Conservation (phyloP, 345 rosid genomes). For the Heritiera fomes region DNA sequence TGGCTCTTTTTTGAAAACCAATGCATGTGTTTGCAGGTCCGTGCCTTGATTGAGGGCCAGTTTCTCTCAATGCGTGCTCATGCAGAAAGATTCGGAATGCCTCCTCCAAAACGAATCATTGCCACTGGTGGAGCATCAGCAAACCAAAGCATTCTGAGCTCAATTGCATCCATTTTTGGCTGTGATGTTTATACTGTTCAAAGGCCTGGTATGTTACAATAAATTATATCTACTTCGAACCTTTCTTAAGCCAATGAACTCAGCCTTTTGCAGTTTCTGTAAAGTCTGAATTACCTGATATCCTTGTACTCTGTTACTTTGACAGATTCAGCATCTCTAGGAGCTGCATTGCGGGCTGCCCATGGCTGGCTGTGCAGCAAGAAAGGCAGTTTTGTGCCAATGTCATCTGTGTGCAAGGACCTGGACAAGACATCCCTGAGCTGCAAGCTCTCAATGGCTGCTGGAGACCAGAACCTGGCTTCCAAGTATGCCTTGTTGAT, state of each 20-base stretch:
- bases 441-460: slow-evolving; percentile 59
- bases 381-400: slow-evolving; percentile 61
- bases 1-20: neutral
- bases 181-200: slow-evolving; percentile 80
- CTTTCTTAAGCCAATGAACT: neutral
- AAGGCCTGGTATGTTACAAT: slow-evolving; percentile 58
- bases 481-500: slow-evolving; percentile 50
- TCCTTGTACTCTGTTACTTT: neutral
- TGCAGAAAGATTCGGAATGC: slow-evolving; percentile 88
- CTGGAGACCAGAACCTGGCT: slow-evolving; percentile 51
- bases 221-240: neutral
- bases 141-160: slow-evolving; percentile 61
- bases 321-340: slow-evolving; percentile 87
- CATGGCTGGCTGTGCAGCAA: slow-evolving; percentile 83
- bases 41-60: slow-evolving; percentile 89
- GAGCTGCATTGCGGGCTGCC: slow-evolving; percentile 88
- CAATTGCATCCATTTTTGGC: slow-evolving; percentile 72
- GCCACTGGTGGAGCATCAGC: slow-evolving; percentile 96
- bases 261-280: neutral
- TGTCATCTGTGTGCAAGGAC: slow-evolving; percentile 58
- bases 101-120: slow-evolving; percentile 79
- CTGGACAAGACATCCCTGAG: slow-evolving; percentile 61
- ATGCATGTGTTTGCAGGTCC: slow-evolving; percentile 51
- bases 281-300: neutral
- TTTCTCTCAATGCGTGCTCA: slow-evolving; percentile 86